Evolutionary conservation across 2,329 filamentous ascomycete species (phyloP).

Genomic region (Epichloe sylvatica): DNA sequence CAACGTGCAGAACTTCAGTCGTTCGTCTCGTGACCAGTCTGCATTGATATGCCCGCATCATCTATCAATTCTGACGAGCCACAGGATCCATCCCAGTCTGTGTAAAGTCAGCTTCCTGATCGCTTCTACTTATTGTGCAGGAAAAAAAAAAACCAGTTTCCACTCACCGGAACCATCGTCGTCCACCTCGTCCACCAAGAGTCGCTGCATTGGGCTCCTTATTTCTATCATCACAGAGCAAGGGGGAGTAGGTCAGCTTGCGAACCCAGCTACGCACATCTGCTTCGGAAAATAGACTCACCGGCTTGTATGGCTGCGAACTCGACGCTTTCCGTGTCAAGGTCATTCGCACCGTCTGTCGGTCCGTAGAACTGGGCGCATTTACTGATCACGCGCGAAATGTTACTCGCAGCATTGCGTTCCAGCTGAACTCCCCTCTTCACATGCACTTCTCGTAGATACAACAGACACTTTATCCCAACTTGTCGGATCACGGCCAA

Average conservation of each 20-base stretch:
- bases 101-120: constrained; percentile 9
- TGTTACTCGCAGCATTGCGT: constrained; percentile 25
- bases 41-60: constrained; percentile 31
- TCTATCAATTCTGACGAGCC: constrained; percentile 42
- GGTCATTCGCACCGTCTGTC: constrained; percentile 18
- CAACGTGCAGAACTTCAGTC: constrained; percentile 14
- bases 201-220: constrained; percentile 33
- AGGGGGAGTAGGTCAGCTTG: background rate
- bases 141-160: too few relatives aligned
- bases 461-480: constrained; percentile 30
- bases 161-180: constrained; percentile 43
- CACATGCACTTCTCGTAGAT: constrained; percentile 34
- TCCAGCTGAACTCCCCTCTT: constrained; percentile 27
- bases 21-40: constrained; percentile 26
- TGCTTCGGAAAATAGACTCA: constrained; percentile 9
- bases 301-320: constrained; percentile 15
- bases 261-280: background rate
- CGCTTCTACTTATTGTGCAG: background rate
- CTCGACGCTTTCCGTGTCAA: constrained; percentile 13
- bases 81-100: constrained; percentile 42
- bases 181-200: constrained; percentile 44
- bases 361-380: constrained; percentile 28
- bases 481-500: constrained; percentile 24
- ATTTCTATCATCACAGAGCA: constrained; percentile 18
- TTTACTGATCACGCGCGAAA: constrained; percentile 29